phyloP scores from a whole-genome alignment of 139 green algal species.

The Closterium sp. region DNA sequence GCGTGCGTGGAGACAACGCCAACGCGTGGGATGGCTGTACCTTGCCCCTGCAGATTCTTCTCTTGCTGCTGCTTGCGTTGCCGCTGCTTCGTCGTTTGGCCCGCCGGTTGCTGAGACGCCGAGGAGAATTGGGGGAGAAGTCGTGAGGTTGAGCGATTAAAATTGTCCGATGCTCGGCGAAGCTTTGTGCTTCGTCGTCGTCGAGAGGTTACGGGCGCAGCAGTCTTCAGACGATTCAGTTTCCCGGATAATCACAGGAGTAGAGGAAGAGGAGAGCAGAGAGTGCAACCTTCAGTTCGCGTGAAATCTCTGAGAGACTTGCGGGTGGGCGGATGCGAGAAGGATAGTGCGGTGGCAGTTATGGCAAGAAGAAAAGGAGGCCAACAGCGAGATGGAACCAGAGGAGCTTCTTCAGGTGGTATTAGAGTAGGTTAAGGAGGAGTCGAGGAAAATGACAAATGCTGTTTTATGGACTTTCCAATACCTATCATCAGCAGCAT shows the following conservation, averaged over 20 bases:
- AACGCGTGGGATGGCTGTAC: too few species aligned
- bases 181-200: background rate
- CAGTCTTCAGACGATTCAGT: background rate
- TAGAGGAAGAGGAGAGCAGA: background rate
- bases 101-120: background rate
- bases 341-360: background rate
- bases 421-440: background rate
- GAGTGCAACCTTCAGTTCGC: background rate
- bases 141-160: too few species aligned
- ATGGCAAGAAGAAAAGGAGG: background rate
- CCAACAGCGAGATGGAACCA: background rate
- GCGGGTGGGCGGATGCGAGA: background rate
- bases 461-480: too few species aligned
- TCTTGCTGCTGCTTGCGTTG: background rate
- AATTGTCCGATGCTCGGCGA: background rate
- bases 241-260: background rate
- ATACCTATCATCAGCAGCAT: too few species aligned
- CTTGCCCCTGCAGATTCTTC: too few species aligned
- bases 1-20: too few species aligned
- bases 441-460: background rate
- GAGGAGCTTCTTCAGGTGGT: background rate
- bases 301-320: background rate
- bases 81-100: background rate
- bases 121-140: background rate
- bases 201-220: background rate